phyloP scores from a whole-genome alignment of 2,329 filamentous ascomycete species.

The Neodidymelliopsis sp. region DNA sequence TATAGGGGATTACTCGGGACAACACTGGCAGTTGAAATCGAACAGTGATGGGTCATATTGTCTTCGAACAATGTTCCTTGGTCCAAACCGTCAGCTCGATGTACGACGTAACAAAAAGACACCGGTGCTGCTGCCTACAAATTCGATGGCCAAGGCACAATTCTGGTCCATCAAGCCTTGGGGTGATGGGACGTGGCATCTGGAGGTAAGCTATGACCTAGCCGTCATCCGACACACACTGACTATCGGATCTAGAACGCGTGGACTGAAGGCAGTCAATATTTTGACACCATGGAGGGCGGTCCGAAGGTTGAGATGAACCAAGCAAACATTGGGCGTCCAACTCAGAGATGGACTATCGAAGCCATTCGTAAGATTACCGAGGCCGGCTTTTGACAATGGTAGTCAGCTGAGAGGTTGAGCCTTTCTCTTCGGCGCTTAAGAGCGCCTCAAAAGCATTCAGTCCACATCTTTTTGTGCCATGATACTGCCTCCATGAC shows the following conservation, averaged over 20 bases:
- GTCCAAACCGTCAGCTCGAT: constrained; percentile 25
- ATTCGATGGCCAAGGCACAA: constrained; percentile 19
- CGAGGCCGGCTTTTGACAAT: constrained; percentile 23
- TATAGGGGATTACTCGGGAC: constrained; percentile 29
- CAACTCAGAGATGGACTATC: constrained; percentile 33
- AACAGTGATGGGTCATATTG: constrained; percentile 24
- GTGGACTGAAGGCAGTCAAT: constrained; percentile 19
- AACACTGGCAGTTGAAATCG: constrained; percentile 35
- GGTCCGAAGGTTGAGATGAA: constrained; percentile 24
- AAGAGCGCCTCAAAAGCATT: constrained; percentile 7
- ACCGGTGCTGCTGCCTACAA: constrained; percentile 19
- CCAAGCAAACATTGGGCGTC: constrained; percentile 20
- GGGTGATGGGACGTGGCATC: constrained; percentile 33
- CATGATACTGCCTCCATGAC: constrained; percentile 1
- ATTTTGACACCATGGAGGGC: constrained; percentile 30
- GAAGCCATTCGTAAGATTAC: constrained; percentile 25
- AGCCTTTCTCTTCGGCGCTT: neutral
- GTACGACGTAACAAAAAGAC: constrained; percentile 28
- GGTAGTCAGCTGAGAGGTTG: constrained; percentile 5
- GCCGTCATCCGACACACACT: neutral
- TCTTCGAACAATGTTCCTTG: constrained; percentile 32
- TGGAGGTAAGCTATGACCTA: constrained; percentile 4
- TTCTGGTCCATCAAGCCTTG: constrained; percentile 30
- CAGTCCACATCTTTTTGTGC: neutral
- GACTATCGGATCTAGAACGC: constrained; percentile 19